These are phyloP conservation scores for Russula abietina DNA, from an alignment of 768 basidiomycete species.

Conservation along the genomic window DNA sequence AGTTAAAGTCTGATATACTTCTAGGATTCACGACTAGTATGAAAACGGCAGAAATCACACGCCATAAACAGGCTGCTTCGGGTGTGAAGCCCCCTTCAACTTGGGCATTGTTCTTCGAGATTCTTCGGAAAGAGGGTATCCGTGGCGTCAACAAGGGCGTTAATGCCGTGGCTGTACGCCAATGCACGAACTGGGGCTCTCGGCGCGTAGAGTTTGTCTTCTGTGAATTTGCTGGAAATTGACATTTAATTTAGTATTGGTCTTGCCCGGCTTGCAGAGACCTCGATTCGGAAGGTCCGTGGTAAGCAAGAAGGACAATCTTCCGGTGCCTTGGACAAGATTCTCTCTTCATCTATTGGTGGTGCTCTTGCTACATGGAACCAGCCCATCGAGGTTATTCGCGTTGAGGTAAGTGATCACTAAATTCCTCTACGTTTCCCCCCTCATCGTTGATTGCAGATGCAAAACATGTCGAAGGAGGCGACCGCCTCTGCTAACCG, in stretches of 20 bases:
- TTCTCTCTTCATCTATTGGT: constrained; percentile 79
- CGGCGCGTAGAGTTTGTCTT: constrained; percentile 45
- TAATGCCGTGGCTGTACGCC: constrained; percentile 87
- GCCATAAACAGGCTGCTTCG: constrained; percentile 81
- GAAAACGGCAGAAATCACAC: constrained; percentile 98
- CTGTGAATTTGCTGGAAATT: constrained; percentile 10
- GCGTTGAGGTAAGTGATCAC: constrained; percentile 69
- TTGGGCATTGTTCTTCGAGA: constrained; percentile 91
- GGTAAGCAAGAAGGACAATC: constrained; percentile 76
- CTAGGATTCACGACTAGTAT: constrained; percentile 97
- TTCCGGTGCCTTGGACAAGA: constrained; percentile 80
- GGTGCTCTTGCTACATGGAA: constrained; percentile 99
- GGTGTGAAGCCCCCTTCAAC: constrained; percentile 88
- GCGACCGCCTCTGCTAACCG: constrained; percentile 60
- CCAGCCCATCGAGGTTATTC: constrained; percentile 96
- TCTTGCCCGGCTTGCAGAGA: constrained; percentile 89
- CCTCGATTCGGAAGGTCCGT: constrained; percentile 63
- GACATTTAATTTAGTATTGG: constrained; percentile 65
- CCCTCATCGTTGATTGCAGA: constrained; percentile 41
- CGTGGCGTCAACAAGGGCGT: constrained; percentile 99
- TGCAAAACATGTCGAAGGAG: constrained; percentile 97
- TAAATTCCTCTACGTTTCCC: background rate
- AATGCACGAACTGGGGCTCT: constrained; percentile 91
- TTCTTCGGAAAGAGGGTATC: constrained; percentile 89
- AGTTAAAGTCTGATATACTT: background rate